Evolutionary conservation across 176 grass and related monocot species (phyloP).

Genomic region (Carex pumila): DNA sequence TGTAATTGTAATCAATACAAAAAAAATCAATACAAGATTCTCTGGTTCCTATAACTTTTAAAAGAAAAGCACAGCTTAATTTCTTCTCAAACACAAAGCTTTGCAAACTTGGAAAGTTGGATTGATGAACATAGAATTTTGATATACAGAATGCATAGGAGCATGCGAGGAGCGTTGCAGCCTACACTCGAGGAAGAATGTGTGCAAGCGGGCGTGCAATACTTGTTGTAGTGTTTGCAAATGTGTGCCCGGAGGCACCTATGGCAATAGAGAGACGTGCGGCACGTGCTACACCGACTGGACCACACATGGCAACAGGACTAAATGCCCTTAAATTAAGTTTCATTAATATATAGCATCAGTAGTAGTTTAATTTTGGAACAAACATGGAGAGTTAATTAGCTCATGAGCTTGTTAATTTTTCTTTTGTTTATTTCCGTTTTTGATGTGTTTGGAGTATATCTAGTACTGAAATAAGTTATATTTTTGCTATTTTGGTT

Average conservation of each 20-base stretch:
- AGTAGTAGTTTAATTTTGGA: background rate
- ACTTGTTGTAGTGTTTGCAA: conserved; percentile 37
- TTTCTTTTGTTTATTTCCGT: background rate
- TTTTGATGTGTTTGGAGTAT: too few relatives aligned
- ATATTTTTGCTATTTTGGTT: too few relatives aligned
- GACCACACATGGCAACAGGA: conserved; percentile 38
- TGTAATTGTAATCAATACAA: too few relatives aligned
- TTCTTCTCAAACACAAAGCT: background rate
- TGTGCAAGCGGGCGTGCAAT: conserved; percentile 29
- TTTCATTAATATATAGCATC: background rate
- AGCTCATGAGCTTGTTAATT: background rate
- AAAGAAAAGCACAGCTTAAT: background rate
- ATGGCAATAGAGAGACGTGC: conserved; percentile 30
- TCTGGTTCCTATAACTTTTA: too few relatives aligned
- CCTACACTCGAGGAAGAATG: conserved; percentile 29
- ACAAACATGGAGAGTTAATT: background rate
- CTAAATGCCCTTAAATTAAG: conserved; percentile 30
- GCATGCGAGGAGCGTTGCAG: conserved; percentile 27
- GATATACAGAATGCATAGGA: conserved; percentile 23
- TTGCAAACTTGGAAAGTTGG: too few relatives aligned
- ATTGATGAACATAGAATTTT: background rate
- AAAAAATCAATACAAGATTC: too few relatives aligned
- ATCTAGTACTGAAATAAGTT: too few relatives aligned
- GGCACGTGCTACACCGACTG: conserved; percentile 32
- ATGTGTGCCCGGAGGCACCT: conserved; percentile 36